Base-by-base conservation (phyloP, 805 yeast genomes). In the Sugiyamaella marilandica region DNA sequence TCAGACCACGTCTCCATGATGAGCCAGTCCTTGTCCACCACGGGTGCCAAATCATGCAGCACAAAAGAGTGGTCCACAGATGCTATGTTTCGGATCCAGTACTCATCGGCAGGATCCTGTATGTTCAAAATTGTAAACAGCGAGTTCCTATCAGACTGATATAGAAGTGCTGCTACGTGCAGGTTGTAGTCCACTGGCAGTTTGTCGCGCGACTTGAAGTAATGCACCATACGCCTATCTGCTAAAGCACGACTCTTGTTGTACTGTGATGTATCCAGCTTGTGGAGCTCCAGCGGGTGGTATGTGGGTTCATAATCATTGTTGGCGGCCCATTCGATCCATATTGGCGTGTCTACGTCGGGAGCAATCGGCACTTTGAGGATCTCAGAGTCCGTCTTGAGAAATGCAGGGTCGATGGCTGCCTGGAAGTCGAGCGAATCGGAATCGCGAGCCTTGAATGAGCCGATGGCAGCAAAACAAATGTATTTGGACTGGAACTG, bases 141-240 rank as follows among this genome's bases (percentile, higher is more conserved):
- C 51, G 70, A 65, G 59, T 65, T 65, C 19, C 69, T 54, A 35
- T 65, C 70, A 2, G 69, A 65, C n/a, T 64, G 57, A 46, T 64
- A 65, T 26, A 65, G 47, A 45, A 65, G 43, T n/a, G 66, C 63
- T 1, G 69, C 63, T n/a, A 65, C 61, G 33, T 60, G 65, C 18
- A 65, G 47, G 54, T 65, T 62, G 48, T 50, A 48, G 32, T 54
- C 53, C 37, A 37, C 44, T 1, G 57, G 48, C 29, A 62, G 61
- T 39, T 29, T 24, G 46, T 57, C 52, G 21, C 54, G 57, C 19
- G 64, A 57, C 29, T 58, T 53, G 53, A 62, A 59, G 46, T 56
- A 62, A 56, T 65, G 65, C 34, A 63, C 48, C 33, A 62, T 65
- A 10, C 66, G 58, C 10, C 67, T 49, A 24, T 59, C 55, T 10